Base-by-base conservation (phyloP, 768 basidiomycete genomes). In the Lactarius pseudohatsudake region DNA sequence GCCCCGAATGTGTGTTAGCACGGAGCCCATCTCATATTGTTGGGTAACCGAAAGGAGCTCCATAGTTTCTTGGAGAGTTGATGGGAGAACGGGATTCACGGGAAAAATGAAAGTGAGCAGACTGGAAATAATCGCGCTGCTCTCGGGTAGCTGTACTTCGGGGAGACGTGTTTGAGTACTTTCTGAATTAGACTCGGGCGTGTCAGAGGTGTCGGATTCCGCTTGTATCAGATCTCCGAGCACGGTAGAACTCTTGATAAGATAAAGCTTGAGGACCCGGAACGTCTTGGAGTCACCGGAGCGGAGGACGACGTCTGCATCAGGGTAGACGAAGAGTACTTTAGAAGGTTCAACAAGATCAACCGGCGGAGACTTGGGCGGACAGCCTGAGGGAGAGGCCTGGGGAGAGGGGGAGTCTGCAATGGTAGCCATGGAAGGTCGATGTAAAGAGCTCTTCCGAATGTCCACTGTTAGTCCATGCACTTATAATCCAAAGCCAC, bases 261-360 rank as follows among this genome's bases (percentile, higher is more conserved):
- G 43, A 47, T 45, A 63, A 9, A 57, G 15, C 18, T 57, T 57
- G 9, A 57, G n/a, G 8, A 63, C 56, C 2, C 62, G 62, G 45
- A 57, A 63, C 2, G 43, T 43, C 7, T 26, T 43, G 13, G 41
- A 43, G 32, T 63, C 62, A 32, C 32, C 1, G 6, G 67, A 60
- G 10, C 59, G 59, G 2, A 68, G 41, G 15, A 64, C 30, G 40
- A 67, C 32, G n/a, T 67, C 66, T 11, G 62, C 66, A 9, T 67
- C 62, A 2, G 57, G 62, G 10, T 67, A 50, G 22, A 64, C 58
- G 40, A 64, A 64, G 1, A 59, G 50, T 16, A 16, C 20, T 20
- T 16, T 57, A 6, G 30, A 2, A 4, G 16, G 8, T 7, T 5
- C 16, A 22, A 34, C 55, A 56, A 54, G 11, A 28, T 30, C 18